Conservation (phyloP, 139 green algal genomes). For the Auxenochlorella pyrenoidosa region DNA sequence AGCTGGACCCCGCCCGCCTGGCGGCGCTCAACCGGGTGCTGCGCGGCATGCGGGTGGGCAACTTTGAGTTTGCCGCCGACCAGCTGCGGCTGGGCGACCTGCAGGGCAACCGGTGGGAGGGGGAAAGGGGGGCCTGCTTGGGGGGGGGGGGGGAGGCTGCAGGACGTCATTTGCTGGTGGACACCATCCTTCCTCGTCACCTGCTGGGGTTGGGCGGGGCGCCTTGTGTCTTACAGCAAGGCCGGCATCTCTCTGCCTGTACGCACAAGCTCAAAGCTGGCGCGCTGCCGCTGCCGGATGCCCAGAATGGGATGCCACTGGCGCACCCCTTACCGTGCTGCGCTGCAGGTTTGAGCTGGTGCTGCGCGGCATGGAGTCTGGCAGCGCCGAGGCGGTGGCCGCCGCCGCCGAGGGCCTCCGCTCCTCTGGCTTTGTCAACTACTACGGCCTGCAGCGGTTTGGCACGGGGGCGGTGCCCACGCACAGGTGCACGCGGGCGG, state of each 20-base stretch:
- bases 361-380: constrained; percentile 62
- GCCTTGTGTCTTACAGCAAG: too few relatives aligned
- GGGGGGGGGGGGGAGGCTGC: too few relatives aligned
- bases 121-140: neutral
- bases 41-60: constrained; percentile 71
- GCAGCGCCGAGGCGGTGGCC: constrained; percentile 47
- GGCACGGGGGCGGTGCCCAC: constrained; percentile 79
- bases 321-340: neutral
- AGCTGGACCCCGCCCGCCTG: constrained; percentile 53
- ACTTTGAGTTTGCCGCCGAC: constrained; percentile 63
- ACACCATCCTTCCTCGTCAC: too few relatives aligned
- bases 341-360: constrained; percentile 75
- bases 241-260: too few relatives aligned
- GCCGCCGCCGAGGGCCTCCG: constrained; percentile 60
- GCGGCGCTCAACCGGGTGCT: constrained; percentile 44
- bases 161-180: too few relatives aligned
- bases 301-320: neutral
- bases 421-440: constrained; percentile 91
- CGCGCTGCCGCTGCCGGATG: too few relatives aligned
- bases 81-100: constrained; percentile 78
- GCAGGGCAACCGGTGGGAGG: constrained; percentile 73
- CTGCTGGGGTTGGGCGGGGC: too few relatives aligned
- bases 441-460: constrained; percentile 97
- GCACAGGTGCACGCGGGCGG: constrained; percentile 55
- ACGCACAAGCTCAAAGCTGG: neutral